These are phyloP conservation scores for Phytophthora gonapodyides DNA, from an alignment of 352 stramenopile species.

Conservation along the genomic window DNA sequence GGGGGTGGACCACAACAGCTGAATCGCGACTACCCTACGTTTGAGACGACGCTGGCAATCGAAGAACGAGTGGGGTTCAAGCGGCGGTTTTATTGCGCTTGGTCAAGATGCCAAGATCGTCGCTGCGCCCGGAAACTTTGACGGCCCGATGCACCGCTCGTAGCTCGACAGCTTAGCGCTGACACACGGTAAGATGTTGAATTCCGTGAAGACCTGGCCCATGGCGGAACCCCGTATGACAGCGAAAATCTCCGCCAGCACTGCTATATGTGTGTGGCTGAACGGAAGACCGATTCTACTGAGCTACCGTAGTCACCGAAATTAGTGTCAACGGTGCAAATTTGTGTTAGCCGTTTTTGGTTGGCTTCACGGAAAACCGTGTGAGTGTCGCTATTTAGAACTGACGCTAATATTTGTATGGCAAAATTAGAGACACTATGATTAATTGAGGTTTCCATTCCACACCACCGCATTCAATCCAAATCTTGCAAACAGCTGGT, in stretches of 20 bases:
- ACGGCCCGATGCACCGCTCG: not conserved
- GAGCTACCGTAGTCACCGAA: too few relatives aligned
- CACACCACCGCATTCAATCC: too few relatives aligned
- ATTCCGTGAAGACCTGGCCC: constrained; percentile 2
- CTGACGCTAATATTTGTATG: too few relatives aligned
- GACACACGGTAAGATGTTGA: not conserved
- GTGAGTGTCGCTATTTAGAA: too few relatives aligned
- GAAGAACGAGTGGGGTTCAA: not conserved
- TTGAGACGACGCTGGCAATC: not conserved
- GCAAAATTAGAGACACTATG: too few relatives aligned
- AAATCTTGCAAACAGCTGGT: too few relatives aligned
- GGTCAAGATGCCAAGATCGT: not conserved
- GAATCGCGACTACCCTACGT: not conserved
- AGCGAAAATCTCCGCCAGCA: constrained; percentile 2
- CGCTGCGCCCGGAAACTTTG: not conserved
- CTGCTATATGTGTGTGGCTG: constrained; percentile 4
- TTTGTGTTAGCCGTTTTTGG: too few relatives aligned
- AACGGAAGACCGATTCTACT: not conserved
- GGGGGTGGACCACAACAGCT: not conserved
- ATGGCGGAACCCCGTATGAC: not conserved
- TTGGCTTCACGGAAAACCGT: too few relatives aligned
- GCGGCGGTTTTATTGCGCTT: not conserved
- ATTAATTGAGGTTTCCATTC: too few relatives aligned
- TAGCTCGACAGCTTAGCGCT: not conserved
- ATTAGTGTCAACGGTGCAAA: too few relatives aligned